phyloP scores from a whole-genome alignment of 2,329 filamentous ascomycete species.

The Uncinocarpus reesii region DNA sequence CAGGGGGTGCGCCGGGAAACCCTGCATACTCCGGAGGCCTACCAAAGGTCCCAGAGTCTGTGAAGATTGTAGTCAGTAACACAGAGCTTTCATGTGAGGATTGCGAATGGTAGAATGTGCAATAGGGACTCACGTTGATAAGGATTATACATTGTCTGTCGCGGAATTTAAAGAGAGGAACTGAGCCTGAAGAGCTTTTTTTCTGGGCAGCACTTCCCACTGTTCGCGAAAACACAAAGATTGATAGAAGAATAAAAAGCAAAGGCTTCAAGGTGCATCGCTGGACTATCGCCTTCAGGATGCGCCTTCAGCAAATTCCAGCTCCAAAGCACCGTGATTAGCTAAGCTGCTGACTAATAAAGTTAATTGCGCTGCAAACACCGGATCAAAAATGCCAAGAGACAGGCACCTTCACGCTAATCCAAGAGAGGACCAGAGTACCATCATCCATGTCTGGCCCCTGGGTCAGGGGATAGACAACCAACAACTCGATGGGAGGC shows the following conservation, averaged over 20 bases:
- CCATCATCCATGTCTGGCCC: too few species aligned
- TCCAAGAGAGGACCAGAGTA: too few species aligned
- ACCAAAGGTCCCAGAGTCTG: conserved; percentile 49
- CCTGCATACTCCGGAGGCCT: conserved; percentile 62
- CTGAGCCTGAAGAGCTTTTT: background rate
- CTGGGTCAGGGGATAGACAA: too few species aligned
- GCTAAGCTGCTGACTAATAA: too few species aligned
- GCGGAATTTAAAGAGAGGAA: background rate
- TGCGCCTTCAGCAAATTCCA: background rate
- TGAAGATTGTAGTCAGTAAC: background rate
- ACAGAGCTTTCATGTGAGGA: background rate
- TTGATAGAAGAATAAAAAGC: background rate
- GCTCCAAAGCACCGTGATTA: too few species aligned
- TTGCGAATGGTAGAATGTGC: background rate
- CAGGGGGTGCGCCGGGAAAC: conserved; percentile 66
- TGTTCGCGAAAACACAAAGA: too few species aligned
- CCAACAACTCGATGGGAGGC: too few species aligned
- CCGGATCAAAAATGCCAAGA: too few species aligned
- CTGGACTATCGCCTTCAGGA: too few species aligned
- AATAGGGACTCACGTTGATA: conserved; percentile 35
- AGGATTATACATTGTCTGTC: conserved; percentile 36
- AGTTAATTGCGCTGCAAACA: too few species aligned
- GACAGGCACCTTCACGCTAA: too few species aligned
- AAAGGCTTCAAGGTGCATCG: background rate
- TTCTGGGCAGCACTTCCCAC: background rate